phyloP scores from a whole-genome alignment of 2,329 filamentous ascomycete genomes.

The Curvularia verruculosa region DNA sequence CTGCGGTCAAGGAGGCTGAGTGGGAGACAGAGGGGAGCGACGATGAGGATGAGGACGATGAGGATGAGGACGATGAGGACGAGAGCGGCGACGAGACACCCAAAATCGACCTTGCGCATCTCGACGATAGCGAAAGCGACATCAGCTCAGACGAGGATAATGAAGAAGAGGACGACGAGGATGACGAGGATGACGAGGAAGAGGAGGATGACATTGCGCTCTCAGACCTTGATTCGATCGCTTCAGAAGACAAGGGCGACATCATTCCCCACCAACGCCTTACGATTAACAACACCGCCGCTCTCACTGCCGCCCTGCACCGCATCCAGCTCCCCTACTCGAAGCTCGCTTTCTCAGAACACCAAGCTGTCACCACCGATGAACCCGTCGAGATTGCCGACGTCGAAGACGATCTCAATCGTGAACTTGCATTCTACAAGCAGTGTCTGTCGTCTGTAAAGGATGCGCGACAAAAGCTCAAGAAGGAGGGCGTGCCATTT shows the following conservation, averaged over 20 bases:
- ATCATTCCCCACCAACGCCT: constrained; percentile 88
- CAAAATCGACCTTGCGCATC: constrained; percentile 37
- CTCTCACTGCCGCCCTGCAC: constrained; percentile 78
- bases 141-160: constrained; percentile 44
- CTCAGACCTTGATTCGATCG: constrained; percentile 80
- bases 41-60: constrained; percentile 44
- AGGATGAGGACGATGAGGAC: constrained; percentile 45
- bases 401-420: constrained; percentile 87
- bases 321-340: constrained; percentile 75
- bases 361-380: constrained; percentile 76
- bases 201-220: constrained; percentile 78
- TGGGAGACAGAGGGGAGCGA: constrained; percentile 42
- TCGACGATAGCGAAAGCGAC: constrained; percentile 52
- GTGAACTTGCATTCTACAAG: constrained; percentile 91
- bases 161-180: constrained; percentile 44
- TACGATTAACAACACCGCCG: constrained; percentile 95
- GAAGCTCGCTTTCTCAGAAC: constrained; percentile 77
- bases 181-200: constrained; percentile 51
- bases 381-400: constrained; percentile 77
- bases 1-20: constrained; percentile 33
- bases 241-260: constrained; percentile 83
- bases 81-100: constrained; percentile 35
- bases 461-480: constrained; percentile 73
- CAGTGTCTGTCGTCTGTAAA: constrained; percentile 83
- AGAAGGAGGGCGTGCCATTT: constrained; percentile 84